Percentiles rank a stretch among this genome's conserved stretches.
phyloP scores from a whole-genome alignment of 2,329 filamentous ascomycete species.

The Graphilbum ipis-grandicollis region DNA sequence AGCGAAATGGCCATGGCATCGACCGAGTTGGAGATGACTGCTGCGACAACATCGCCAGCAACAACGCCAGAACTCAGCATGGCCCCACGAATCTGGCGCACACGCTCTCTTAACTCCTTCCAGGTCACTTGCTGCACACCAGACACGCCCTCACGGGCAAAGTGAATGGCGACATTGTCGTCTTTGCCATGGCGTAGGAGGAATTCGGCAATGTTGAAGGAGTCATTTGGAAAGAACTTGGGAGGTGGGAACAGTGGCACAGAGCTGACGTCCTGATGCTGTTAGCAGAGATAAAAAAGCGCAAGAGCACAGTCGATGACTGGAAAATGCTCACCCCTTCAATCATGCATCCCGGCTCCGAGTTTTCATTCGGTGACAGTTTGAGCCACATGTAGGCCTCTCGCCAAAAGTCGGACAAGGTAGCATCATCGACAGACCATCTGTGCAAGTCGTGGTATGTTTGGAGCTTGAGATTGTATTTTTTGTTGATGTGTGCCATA shows the following conservation, averaged over 20 bases:
- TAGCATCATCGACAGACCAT: conserved; percentile 3
- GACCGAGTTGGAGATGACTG: conserved; percentile 5
- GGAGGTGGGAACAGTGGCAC: conserved; percentile 3
- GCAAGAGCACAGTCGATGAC: no score
- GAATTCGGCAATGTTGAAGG: conserved; percentile 4
- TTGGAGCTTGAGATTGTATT: conserved; percentile 1
- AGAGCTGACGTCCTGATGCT: no score
- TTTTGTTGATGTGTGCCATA: conserved; percentile 1
- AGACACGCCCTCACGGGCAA: conserved; percentile 28
- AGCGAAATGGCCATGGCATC: conserved; percentile 5
- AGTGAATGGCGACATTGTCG: conserved; percentile 25
- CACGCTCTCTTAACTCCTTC: conserved; percentile 1
- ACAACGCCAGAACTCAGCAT: conserved; percentile 1
- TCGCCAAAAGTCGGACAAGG: conserved; percentile 2
- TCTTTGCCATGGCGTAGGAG: conserved; percentile 1
- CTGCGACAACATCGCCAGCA: conserved; percentile 5
- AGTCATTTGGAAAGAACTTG: conserved; percentile 2
- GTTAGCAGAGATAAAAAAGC: not conserved
- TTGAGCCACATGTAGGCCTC: conserved; percentile 3
- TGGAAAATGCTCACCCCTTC: not conserved
- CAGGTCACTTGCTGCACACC: conserved; percentile 12
- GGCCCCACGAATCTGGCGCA: conserved; percentile 1
- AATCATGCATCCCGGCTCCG: conserved; percentile 1
- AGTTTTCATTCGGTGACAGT: not conserved
- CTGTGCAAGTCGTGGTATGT: conserved; percentile 3